Percentiles rank a stretch among this genome's conserved stretches.
Evolutionary conservation across 2,329 filamentous ascomycete species (phyloP).

Genomic region (Tricladium varicosporioides): DNA sequence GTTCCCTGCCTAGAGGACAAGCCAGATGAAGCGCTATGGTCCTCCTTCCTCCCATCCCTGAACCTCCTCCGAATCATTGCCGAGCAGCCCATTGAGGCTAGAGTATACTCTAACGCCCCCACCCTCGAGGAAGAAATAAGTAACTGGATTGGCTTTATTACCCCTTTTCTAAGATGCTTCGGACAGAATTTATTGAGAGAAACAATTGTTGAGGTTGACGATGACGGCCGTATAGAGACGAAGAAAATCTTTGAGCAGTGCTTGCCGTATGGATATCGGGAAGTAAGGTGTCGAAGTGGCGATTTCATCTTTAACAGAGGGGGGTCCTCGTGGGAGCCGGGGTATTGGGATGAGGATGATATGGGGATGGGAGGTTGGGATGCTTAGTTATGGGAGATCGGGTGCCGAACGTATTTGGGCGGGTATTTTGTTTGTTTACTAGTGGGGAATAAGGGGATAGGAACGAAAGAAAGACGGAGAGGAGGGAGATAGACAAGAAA

Average conservation of each 20-base stretch:
- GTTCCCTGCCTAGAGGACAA: not conserved
- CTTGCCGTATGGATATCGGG: not conserved
- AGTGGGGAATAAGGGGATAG: too few species aligned
- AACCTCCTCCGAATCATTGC: not conserved
- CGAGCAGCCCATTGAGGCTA: not conserved
- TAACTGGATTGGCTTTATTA: not conserved
- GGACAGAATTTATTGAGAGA: not conserved
- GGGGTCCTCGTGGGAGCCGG: not conserved
- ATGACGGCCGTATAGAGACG: not conserved
- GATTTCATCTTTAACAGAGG: not conserved
- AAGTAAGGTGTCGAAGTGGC: not conserved
- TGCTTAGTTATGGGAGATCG: too few species aligned
- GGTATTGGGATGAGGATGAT: not conserved
- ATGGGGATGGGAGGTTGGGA: too few species aligned
- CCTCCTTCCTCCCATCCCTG: not conserved
- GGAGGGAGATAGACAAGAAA: too few species aligned
- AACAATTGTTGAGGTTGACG: not conserved
- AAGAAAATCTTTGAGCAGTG: not conserved
- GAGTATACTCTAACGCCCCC: not conserved
- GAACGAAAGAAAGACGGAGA: too few species aligned
- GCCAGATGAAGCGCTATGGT: not conserved
- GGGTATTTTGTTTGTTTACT: too few species aligned
- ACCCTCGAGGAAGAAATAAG: not conserved
- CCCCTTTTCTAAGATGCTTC: constrained; percentile 1
- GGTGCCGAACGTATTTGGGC: too few species aligned